Evolutionary conservation across 2,329 filamentous ascomycete species (phyloP).

Genomic region (Aspergillus ibericus): DNA sequence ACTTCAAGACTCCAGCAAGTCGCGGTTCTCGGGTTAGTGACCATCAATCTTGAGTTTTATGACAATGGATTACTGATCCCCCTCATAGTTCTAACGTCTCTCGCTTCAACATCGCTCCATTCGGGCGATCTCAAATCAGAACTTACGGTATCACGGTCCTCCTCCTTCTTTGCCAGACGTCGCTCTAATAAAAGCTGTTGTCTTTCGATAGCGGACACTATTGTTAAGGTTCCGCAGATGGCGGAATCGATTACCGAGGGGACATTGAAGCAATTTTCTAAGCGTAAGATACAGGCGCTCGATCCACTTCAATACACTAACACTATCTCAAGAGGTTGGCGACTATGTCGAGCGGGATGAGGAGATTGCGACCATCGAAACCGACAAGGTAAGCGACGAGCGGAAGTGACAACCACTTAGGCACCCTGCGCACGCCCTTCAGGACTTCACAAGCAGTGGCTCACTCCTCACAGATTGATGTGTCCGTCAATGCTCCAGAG

Average conservation of each 20-base stretch:
- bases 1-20: constrained; percentile 28
- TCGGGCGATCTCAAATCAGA: constrained; percentile 34
- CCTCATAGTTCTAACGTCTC: constrained; percentile 19
- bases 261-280: constrained; percentile 92
- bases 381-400: constrained; percentile 75
- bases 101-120: constrained; percentile 22
- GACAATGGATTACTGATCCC: not conserved
- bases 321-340: constrained; percentile 64
- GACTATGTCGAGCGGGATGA: constrained; percentile 95
- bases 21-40: constrained; percentile 26
- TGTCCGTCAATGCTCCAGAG: constrained; percentile 90
- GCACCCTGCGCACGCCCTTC: not conserved
- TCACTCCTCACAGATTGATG: constrained; percentile 70
- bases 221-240: constrained; percentile 96
- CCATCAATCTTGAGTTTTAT: not conserved
- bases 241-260: constrained; percentile 98
- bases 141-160: constrained; percentile 35
- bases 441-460: not conserved
- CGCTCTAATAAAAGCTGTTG: not conserved
- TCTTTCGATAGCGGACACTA: constrained; percentile 63
- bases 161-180: not conserved
- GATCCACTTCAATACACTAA: not conserved
- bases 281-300: constrained; percentile 54
- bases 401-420: not conserved
- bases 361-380: constrained; percentile 98